Base-by-base conservation (phyloP, 2,329 filamentous ascomycete species). In the Aureobasidium zeae region DNA sequence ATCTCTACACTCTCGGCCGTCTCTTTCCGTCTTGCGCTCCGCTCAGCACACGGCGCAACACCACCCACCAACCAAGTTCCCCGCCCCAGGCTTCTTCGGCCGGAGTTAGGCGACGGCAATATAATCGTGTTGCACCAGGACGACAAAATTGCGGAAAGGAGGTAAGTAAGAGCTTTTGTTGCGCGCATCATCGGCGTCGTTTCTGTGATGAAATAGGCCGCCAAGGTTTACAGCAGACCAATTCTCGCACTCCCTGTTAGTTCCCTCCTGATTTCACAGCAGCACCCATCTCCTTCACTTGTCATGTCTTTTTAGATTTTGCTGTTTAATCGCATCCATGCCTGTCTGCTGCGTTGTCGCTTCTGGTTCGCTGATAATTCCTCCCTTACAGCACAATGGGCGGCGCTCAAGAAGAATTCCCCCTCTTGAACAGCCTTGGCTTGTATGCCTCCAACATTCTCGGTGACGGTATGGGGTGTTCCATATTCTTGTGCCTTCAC, bases 381-480 rank as follows among this genome's bases (percentile, higher is more conserved):
- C 29, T 43, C 48, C 44, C 30, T 44, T 47, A 36, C 46, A 48
- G 48, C 42, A 50, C 46, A 33, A 58, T 57, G 53, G 51, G 48
- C 34, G 49, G 47, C 43, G 49, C 51, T 48, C 47, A 52, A 46
- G 63, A 66, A 50, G 71, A 75, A 57, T 76, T 76, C 52, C 72
- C 72, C 51, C 64, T 76, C 50, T 69, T 83, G 48, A 65, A 67
- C 39, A 65, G 66, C 48, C 63, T 73, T 53, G 73, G 73, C 51
- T 66, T 82, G 44, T 79, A 79, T 63, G 71, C 73, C 46, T 63
- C 71, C 45, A 64, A 73, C 28, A 80, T 76, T 36, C 65, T 66
- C 49, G 79, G 77, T 47, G 77, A 81, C 63, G 78, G 79, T 77
- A 70, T 68, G 71, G 66, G 53, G 53, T 48, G 51, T 51, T 48